A percentile compares a stretch with the other conserved stretches of the same genome.
phyloP scores from a whole-genome alignment of 73 alveolate genomes.

The Paraurostyla sp. region DNA sequence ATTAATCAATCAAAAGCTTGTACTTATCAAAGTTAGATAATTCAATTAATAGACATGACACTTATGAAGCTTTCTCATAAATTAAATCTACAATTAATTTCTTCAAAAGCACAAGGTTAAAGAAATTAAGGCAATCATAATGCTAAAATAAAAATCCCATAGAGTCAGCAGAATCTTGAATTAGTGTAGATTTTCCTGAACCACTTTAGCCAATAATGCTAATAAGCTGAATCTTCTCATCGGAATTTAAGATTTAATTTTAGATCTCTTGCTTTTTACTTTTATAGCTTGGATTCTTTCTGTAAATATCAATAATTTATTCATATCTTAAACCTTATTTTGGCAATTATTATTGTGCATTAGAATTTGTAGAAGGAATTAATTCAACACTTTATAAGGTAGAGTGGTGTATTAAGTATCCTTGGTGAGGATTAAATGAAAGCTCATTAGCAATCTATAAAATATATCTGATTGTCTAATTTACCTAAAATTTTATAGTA shows the following conservation, averaged over 20 bases:
- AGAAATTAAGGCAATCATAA: conserved; percentile 21
- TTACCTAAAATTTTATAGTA: not conserved
- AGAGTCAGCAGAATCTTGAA: conserved; percentile 10
- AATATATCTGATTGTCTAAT: conserved; percentile 20
- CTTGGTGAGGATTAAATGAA: conserved; percentile 9
- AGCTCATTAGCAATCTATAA: conserved; percentile 33
- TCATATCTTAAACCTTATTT: not conserved
- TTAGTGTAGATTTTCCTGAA: conserved; percentile 8
- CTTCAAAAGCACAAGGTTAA: conserved; percentile 3
- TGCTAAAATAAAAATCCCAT: not conserved
- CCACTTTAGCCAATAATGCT: conserved; percentile 30
- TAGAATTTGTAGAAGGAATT: not conserved
- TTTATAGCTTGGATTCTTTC: not conserved
- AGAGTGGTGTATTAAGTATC: conserved; percentile 6
- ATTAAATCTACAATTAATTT: conserved; percentile 17
- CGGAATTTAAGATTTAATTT: no score
- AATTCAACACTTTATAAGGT: not conserved
- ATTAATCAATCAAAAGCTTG: conserved; percentile 37
- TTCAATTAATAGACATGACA: not conserved
- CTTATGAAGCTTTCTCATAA: not conserved
- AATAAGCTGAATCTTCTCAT: not conserved
- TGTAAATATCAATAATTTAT: not conserved
- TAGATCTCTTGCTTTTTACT: not conserved
- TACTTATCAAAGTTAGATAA: conserved; percentile 44
- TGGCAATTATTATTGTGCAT: not conserved